Conservation (phyloP, 73 alveolate genomes). For the Paramecium primaurelia region DNA sequence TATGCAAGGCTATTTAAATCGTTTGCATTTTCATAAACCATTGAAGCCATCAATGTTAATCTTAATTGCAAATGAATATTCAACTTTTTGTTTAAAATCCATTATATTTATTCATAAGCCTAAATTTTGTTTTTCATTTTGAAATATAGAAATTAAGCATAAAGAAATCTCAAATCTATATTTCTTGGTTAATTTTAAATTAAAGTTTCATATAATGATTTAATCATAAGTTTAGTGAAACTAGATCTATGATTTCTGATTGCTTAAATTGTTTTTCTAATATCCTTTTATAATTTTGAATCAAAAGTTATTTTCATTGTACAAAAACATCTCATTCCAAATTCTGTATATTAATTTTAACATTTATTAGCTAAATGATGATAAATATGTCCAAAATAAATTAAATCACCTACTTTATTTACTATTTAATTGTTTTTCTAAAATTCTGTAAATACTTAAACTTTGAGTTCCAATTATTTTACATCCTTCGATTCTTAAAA, state of each 20-base stretch:
- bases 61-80: not conserved
- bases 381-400: not conserved
- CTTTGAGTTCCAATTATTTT: not conserved
- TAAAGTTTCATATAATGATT: not conserved
- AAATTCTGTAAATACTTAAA: not conserved
- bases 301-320: not conserved
- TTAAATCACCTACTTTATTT: not conserved
- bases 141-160: not conserved
- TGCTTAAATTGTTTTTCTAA: not conserved
- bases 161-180: not conserved
- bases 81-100: not conserved
- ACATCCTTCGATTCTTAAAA: not conserved
- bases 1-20: not conserved
- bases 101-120: not conserved
- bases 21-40: not conserved
- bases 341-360: not conserved
- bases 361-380: slow-evolving; percentile 10
- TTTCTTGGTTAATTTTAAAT: not conserved
- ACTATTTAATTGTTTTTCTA: not conserved
- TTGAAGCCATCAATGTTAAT: not conserved
- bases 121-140: not conserved
- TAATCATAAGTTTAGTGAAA: not conserved
- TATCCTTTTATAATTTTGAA: not conserved
- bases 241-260: not conserved
- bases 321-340: slow-evolving; percentile 18